A percentile compares a stretch with the other conserved stretches of the same genome.
phyloP scores from a whole-genome alignment of 441 rosid species.

The Capsella rubella region DNA sequence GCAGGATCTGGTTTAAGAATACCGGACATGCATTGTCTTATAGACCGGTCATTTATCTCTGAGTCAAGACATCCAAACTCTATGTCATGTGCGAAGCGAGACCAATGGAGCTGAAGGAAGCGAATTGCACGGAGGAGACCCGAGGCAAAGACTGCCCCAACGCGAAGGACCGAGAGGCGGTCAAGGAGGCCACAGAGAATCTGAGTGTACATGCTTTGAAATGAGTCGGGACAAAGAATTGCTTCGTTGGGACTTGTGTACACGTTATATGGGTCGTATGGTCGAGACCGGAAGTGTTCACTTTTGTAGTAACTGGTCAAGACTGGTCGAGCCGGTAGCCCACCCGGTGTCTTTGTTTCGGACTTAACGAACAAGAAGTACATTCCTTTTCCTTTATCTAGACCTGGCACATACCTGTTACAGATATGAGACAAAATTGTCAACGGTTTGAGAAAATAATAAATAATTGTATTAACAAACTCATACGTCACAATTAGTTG shows the following conservation, averaged over 20 bases:
- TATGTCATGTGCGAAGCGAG: slow-evolving; percentile 60
- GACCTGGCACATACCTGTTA: slow-evolving; percentile 76
- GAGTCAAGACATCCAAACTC: slow-evolving; percentile 58
- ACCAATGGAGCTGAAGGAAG: slow-evolving; percentile 87
- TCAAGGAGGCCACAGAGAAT: slow-evolving; percentile 88
- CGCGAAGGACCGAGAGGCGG: slow-evolving; percentile 75
- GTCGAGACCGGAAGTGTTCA: slow-evolving; percentile 83
- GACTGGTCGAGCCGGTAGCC: slow-evolving; percentile 87
- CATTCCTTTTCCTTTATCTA: slow-evolving; percentile 89
- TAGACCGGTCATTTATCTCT: slow-evolving; percentile 57
- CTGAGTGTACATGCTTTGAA: slow-evolving; percentile 93
- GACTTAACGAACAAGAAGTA: slow-evolving; percentile 91
- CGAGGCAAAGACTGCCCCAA: slow-evolving; percentile 90
- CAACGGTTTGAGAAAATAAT: slow-evolving; percentile 33
- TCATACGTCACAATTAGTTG: not conserved
- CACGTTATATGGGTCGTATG: slow-evolving; percentile 76
- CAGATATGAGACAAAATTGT: slow-evolving; percentile 30
- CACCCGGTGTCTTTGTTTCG: slow-evolving; percentile 85
- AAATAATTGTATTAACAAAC: not conserved
- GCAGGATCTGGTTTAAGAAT: slow-evolving; percentile 60
- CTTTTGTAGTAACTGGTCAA: slow-evolving; percentile 94
- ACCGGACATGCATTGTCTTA: slow-evolving; percentile 49
- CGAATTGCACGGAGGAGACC: slow-evolving; percentile 89
- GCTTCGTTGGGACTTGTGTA: slow-evolving; percentile 96
- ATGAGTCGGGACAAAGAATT: slow-evolving; percentile 84